phyloP scores from a whole-genome alignment of 441 rosid species.

The Brassica balearica region DNA sequence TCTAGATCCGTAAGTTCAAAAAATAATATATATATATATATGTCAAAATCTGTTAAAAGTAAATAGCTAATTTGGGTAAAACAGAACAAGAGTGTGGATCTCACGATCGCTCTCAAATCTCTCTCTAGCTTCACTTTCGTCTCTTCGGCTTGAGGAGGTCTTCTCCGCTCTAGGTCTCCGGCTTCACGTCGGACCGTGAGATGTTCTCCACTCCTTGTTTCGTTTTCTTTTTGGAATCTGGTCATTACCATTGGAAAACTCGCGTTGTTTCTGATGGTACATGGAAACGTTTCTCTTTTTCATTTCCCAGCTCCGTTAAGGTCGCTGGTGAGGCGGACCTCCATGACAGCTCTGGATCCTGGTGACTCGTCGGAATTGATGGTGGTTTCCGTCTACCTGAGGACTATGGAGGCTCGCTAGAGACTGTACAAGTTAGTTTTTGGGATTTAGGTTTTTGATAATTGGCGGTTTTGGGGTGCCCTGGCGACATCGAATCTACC shows the following conservation, averaged over 20 bases:
- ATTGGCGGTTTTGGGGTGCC: too few relatives aligned
- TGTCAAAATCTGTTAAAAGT: not conserved
- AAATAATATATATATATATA: not conserved
- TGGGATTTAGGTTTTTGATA: too few relatives aligned
- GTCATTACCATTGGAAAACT: not conserved
- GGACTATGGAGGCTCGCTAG: too few relatives aligned
- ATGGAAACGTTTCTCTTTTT: too few relatives aligned
- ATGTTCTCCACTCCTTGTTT: not conserved
- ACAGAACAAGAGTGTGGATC: not conserved
- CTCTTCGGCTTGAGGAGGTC: not conserved
- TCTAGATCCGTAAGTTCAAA: not conserved
- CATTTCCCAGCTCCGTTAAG: too few relatives aligned
- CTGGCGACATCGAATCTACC: too few relatives aligned
- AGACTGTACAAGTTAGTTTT: too few relatives aligned
- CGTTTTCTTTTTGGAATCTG: not conserved
- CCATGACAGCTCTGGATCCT: too few relatives aligned
- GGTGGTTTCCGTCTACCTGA: too few relatives aligned
- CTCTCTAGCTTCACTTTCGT: not conserved
- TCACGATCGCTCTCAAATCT: not conserved
- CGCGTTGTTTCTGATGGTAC: too few relatives aligned
- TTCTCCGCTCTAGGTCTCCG: not conserved
- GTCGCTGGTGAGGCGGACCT: too few relatives aligned
- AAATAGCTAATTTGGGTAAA: not conserved
- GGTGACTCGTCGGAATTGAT: too few relatives aligned
- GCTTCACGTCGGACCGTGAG: not conserved